These are phyloP conservation scores for Ehretia macrophylla DNA, from an alignment of 257 asterid species.

Conservation along the genomic window DNA sequence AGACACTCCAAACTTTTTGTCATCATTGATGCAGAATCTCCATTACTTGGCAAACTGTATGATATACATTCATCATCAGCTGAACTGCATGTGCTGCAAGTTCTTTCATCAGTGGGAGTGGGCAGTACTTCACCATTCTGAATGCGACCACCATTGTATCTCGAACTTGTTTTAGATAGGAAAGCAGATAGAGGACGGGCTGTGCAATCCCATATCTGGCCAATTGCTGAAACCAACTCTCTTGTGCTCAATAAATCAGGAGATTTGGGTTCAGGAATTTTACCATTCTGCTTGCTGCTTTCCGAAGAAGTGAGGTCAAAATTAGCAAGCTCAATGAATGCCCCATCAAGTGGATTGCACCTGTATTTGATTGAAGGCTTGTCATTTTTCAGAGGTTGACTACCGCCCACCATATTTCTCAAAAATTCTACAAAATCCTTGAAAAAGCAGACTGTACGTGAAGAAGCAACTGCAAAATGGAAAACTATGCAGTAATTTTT, in stretches of 20 bases:
- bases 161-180: conserved; percentile 35
- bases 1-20: conserved; percentile 29
- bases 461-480: conserved; percentile 15
- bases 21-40: conserved; percentile 20
- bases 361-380: conserved; percentile 44
- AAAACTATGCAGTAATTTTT: background rate
- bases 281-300: conserved; percentile 27
- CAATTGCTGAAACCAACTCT: conserved; percentile 65
- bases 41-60: conserved; percentile 17
- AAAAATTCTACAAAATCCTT: background rate
- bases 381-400: conserved; percentile 34
- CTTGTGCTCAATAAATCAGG: conserved; percentile 52
- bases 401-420: conserved; percentile 36
- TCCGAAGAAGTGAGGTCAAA: conserved; percentile 28
- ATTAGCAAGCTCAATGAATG: conserved; percentile 38
- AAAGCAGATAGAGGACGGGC: conserved; percentile 52
- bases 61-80: conserved; percentile 30
- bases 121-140: conserved; percentile 26
- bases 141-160: conserved; percentile 19
- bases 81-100: conserved; percentile 21
- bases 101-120: conserved; percentile 26
- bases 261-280: conserved; percentile 28
- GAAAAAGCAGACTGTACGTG: background rate
- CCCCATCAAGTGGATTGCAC: conserved; percentile 34
- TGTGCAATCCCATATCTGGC: conserved; percentile 54